Evolutionary conservation across 2,329 filamentous ascomycete genomes (phyloP), one percentile per base, ranked within the genome.

Genomic region (Calonectria leucothoes): DNA sequence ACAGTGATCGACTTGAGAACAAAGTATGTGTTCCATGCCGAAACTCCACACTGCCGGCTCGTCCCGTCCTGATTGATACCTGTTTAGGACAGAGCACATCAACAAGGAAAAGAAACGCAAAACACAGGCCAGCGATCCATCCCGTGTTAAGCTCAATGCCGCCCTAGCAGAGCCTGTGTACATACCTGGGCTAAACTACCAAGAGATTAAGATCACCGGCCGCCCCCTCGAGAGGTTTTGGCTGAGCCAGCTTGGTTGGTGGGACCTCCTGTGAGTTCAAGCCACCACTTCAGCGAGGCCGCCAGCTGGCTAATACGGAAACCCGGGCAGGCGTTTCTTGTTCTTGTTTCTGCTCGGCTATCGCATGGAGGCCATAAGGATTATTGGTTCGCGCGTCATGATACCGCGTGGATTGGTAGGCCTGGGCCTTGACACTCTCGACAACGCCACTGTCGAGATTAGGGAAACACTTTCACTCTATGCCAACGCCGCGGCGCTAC

Each of bases 1-100:
- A 94, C 92, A 3, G 90, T 98, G 49, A 89, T 98, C 73, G 95
- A 98, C 85, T 86, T 98, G 14, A 91, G 95, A 70, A 94, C 95
- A 74, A 91, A 93, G 91, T 94, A 88, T 52, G 23, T 49, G 42
- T n/a, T 37, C 33, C 20, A 39, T 45, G 35, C 2, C 2, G 11
- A 23, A 4, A 39, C 55, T 66, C 17, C 33, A n/a, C n/a, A n/a
- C n/a, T 37, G 8, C 17, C 25, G 37, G 45, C 29, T 65, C 33
- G 55, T 59, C 33, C 59, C 49, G 52, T 64, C 15, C 71, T 77
- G 20, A 78, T 33, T 77, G 20, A 78, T 33, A 33, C 33, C 8
- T 35, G 11, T 17, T 5, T 55, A 94, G 93, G 77, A 95, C 94
- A 27, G 94, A 96, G 83, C 93, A 95, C 80, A 87, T 91, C 75